Evolutionary conservation across 495 filamentous ascomycete species (phyloP).

Genomic region (Amniculicola lignicola): DNA sequence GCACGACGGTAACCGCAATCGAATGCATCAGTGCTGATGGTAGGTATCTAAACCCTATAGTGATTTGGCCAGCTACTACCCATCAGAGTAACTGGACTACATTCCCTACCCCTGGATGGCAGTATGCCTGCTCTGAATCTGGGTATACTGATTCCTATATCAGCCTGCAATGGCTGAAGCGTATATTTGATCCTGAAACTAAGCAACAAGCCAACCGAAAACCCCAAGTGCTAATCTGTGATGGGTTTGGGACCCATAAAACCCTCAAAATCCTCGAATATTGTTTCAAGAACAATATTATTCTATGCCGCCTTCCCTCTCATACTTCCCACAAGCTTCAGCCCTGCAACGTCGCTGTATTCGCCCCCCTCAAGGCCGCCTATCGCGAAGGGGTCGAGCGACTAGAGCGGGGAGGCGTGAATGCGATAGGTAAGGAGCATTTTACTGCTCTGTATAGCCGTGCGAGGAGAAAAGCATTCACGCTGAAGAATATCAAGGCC

Average conservation of each 20-base stretch:
- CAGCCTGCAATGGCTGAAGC: conserved; percentile 41
- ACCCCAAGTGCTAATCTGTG: conserved; percentile 13
- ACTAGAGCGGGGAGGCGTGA: neutral
- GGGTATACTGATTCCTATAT: conserved; percentile 40
- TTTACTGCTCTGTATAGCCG: conserved; percentile 21
- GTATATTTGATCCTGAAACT: conserved; percentile 38
- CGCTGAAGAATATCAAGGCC: conserved; percentile 17
- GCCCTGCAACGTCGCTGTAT: neutral
- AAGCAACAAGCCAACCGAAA: conserved; percentile 6
- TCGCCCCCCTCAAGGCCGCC: neutral
- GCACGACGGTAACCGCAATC: conserved; percentile 40
- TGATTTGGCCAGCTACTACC: conserved; percentile 44
- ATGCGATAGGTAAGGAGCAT: conserved; percentile 14
- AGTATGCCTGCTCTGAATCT: conserved; percentile 35
- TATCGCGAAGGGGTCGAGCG: neutral
- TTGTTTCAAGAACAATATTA: neutral
- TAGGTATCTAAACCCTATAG: conserved; percentile 29
- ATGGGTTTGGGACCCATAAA: conserved; percentile 3
- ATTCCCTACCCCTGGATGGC: conserved; percentile 38
- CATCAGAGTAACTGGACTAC: conserved; percentile 40
- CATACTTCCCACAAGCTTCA: neutral
- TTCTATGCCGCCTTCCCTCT: neutral
- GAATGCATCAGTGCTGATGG: conserved; percentile 39
- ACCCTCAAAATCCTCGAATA: neutral
- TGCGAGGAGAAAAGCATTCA: conserved; percentile 18